Conservation (phyloP, 441 rosid genomes). For the Breynia disticha region DNA sequence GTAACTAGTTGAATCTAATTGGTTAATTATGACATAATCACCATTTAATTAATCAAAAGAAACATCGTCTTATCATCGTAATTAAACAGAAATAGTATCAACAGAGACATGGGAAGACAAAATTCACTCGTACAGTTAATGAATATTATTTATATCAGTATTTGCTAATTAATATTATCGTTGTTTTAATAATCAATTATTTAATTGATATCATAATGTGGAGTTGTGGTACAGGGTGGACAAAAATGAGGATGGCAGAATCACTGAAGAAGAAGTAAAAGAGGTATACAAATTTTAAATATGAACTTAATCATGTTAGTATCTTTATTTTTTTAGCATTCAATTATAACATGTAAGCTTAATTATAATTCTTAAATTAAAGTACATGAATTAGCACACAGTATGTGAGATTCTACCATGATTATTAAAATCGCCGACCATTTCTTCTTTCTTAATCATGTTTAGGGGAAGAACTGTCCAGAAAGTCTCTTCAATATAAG, state of each 20-base stretch:
- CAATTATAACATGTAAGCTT: conserved; percentile 1
- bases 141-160: background rate
- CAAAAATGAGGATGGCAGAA: conserved; percentile 84
- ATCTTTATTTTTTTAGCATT: background rate
- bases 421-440: background rate
- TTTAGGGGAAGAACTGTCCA: too few relatives aligned
- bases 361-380: conserved; percentile 2
- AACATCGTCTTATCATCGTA: background rate
- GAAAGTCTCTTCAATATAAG: too few relatives aligned
- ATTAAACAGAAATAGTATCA: background rate
- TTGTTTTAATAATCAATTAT: too few relatives aligned
- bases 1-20: background rate
- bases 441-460: too few relatives aligned
- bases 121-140: background rate
- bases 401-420: conserved; percentile 7
- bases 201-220: background rate
- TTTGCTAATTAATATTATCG: too few relatives aligned
- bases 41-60: background rate
- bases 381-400: conserved; percentile 23
- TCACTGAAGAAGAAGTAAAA: conserved; percentile 79
- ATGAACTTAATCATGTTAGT: background rate
- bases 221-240: conserved; percentile 58
- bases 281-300: conserved; percentile 37
- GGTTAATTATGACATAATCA: background rate
- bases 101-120: background rate